Percentiles rank a stretch among this genome's conserved stretches.
Evolutionary conservation across 331 rosid genomes (phyloP).

Genomic region (Acacia pycnantha): DNA sequence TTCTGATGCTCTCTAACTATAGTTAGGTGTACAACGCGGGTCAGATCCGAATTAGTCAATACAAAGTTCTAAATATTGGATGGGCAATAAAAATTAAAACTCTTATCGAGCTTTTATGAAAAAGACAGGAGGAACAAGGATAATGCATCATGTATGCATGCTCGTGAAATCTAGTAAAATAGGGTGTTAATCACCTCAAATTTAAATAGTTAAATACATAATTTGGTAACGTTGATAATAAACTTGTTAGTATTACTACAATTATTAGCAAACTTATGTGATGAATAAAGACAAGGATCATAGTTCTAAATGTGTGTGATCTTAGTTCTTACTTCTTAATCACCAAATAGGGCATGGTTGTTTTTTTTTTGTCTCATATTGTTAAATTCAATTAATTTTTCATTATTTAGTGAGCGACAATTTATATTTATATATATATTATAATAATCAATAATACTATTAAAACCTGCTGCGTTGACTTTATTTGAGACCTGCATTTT

Average conservation of each 20-base stretch:
- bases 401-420: not conserved
- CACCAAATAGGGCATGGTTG: not conserved
- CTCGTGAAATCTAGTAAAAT: not conserved
- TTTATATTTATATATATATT: not conserved
- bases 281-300: not conserved
- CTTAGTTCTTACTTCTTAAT: not conserved
- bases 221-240: no score
- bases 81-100: no score
- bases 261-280: not conserved
- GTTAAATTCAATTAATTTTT: not conserved
- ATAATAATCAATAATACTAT: not conserved
- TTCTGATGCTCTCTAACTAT: no score
- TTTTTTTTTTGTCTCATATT: not conserved
- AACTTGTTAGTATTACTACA: no score
- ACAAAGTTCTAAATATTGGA: no score
- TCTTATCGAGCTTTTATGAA: no score
- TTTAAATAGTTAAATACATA: no score
- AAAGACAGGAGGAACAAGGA: no score
- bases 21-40: no score
- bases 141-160: no score
- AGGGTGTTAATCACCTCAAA: not conserved
- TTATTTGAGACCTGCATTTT: not conserved
- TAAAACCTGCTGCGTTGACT: not conserved
- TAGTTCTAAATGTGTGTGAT: not conserved
- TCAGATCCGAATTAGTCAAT: no score